Base-by-base conservation (phyloP, 805 yeast genomes). In the Helenozyma rhizophorensis region DNA sequence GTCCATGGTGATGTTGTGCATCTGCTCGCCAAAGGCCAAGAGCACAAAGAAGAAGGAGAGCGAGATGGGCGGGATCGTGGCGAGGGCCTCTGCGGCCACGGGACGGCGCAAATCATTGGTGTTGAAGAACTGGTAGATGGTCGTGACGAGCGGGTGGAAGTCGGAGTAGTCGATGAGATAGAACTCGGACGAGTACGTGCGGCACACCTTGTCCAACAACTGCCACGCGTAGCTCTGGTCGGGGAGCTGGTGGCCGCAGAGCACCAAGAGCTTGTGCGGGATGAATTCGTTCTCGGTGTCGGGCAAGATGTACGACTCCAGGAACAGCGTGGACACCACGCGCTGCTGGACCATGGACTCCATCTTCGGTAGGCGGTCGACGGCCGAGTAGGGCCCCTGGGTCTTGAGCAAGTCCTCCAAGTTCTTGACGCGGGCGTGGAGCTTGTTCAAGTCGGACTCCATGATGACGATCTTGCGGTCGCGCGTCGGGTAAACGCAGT, bases 381-480 rank as follows among this genome's bases (percentile, higher is more conserved):
- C 19, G 17, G 35, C 30, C 11, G 35, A 14, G 24, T 33, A 24
- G 9, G 43, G 39, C 14, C 33, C 39, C 19, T 43, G 44, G 26
- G 36, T 17, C 25, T 35, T 36, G 26, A 43, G 33, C 34, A 39
- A 31, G 15, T 35, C 36, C 30, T 63, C 68, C 30, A 60, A 47
- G 28, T 53, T 48, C 25, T 50, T 50, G 11, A 62, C 55, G 24
- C 56, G 46, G 25, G 52, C 60, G 34, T 62, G 62, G 11, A 65
- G 44, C 19, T 51, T 47, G 34, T 61, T 54, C 40, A 65, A 47
- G 21, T 65, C 70, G 33, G 61, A 54, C 43, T 65, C 69, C 70
- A 65, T 64, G 23, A 65, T 61, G 24, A 65, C 62, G 19, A 65
- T 59, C 42, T 65, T 65, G 24, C 71, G 51, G 42, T 64, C 68